A percentile compares a stretch with the other conserved stretches of the same genome.
These are phyloP conservation scores for Cryptomeria japonica DNA, from an alignment of 75 land plant genomes.

Conservation along the genomic window DNA sequence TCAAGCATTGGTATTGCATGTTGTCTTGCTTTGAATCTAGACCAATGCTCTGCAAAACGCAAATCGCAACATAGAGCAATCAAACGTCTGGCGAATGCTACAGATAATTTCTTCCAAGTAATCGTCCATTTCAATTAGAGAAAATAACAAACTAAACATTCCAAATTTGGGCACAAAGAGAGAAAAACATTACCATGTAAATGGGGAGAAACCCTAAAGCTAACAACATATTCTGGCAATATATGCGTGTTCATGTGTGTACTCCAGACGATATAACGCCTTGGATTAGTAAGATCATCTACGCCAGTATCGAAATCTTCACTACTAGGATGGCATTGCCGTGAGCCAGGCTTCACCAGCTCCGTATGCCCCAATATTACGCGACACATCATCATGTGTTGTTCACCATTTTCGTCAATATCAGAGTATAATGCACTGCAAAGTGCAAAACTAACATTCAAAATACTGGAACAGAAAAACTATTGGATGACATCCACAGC, in stretches of 20 bases:
- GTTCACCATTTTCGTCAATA: constrained; percentile 68
- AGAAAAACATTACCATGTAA: constrained; percentile 34
- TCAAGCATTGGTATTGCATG: neutral
- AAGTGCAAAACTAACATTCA: neutral
- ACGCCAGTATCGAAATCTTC: constrained; percentile 48
- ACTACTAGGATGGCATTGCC: constrained; percentile 44
- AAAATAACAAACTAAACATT: neutral
- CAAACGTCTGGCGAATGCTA: neutral
- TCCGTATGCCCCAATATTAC: constrained; percentile 47
- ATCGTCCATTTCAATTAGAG: neutral
- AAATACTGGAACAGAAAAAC: constrained; percentile 22
- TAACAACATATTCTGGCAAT: constrained; percentile 47
- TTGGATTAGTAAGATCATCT: constrained; percentile 36
- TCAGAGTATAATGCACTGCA: constrained; percentile 43
- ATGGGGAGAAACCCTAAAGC: constrained; percentile 39
- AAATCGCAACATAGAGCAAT: neutral
- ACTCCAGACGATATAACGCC: constrained; percentile 44
- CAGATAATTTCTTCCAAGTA: neutral
- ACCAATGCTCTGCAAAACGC: constrained; percentile 1
- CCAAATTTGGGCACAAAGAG: neutral
- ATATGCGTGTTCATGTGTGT: constrained; percentile 62
- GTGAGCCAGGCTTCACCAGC: constrained; percentile 38
- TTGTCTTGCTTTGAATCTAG: constrained; percentile 1
- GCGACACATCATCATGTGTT: constrained; percentile 57
- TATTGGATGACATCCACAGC: constrained; percentile 38